These are phyloP conservation scores for Arthromyces matolae DNA, from an alignment of 768 basidiomycete genomes.

Conservation along the genomic window DNA sequence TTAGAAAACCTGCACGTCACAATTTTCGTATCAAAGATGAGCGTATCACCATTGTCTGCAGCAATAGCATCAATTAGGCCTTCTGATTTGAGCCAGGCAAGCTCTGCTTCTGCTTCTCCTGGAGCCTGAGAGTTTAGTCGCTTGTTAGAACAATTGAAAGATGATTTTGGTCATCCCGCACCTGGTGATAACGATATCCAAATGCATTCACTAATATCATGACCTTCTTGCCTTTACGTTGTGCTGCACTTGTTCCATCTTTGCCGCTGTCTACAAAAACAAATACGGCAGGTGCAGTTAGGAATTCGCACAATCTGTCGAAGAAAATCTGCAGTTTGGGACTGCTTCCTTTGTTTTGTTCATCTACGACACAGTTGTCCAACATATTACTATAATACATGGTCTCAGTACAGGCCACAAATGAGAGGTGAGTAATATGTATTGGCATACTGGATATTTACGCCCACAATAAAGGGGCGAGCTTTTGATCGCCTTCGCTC, in stretches of 20 bases:
- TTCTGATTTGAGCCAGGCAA: constrained; percentile 36
- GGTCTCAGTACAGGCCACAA: too few species aligned
- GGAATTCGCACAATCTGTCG: not conserved
- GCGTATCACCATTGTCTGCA: constrained; percentile 45
- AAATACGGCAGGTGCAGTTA: not conserved
- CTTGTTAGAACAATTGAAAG: too few species aligned
- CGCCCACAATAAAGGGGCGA: not conserved
- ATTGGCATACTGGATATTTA: not conserved
- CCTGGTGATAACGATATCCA: not conserved
- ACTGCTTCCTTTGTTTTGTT: not conserved
- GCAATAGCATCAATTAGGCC: constrained; percentile 43
- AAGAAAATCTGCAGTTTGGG: not conserved
- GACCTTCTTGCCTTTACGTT: not conserved
- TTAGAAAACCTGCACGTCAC: constrained; percentile 37
- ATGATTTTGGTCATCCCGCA: too few species aligned
- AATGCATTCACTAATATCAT: not conserved
- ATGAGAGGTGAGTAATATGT: not conserved
- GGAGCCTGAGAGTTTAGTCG: constrained; percentile 27
- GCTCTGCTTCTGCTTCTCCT: constrained; percentile 49
- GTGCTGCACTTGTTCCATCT: not conserved
- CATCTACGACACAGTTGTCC: not conserved
- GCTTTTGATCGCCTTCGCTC: not conserved
- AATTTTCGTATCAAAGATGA: constrained; percentile 43
- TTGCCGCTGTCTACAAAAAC: too few species aligned
- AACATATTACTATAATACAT: not conserved